phyloP scores from a whole-genome alignment of 1,284 basidiomycete genomes.

The Melampsora larici-populina region DNA sequence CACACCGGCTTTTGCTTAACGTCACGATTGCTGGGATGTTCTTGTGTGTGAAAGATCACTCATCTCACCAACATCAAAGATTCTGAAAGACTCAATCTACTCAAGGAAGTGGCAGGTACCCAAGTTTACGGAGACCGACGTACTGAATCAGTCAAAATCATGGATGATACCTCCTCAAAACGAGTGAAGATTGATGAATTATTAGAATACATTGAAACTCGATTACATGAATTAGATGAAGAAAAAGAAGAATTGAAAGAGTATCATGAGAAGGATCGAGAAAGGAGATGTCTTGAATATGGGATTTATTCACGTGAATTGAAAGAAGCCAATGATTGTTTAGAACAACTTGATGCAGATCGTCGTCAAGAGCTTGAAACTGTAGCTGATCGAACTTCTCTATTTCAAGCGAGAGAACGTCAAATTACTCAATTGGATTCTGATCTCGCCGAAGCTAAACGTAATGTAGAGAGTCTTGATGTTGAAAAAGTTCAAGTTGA shows the following conservation, averaged over 20 bases:
- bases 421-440: conserved; percentile 35
- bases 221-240: conserved; percentile 84
- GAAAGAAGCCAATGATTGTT: conserved; percentile 46
- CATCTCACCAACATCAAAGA: conserved; percentile 96
- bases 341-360: conserved; percentile 43
- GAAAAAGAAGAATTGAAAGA: conserved; percentile 97
- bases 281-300: conserved; percentile 91
- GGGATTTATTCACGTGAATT: conserved; percentile 55
- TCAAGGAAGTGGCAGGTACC: conserved; percentile 98
- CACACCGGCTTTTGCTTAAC: too few relatives aligned
- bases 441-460: conserved; percentile 13
- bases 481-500: conserved; percentile 30
- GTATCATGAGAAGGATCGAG: conserved; percentile 91
- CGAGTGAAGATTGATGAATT: conserved; percentile 85
- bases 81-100: conserved; percentile 80
- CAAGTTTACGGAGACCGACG: conserved; percentile 96
- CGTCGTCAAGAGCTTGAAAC: conserved; percentile 43
- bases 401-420: conserved; percentile 20
- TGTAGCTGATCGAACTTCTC: conserved; percentile 9
- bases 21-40: neutral
- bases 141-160: conserved; percentile 85
- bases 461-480: conserved; percentile 27
- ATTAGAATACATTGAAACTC: conserved; percentile 83
- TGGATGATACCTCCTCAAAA: conserved; percentile 92
- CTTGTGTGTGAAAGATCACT: conserved; percentile 67